phyloP scores from a whole-genome alignment of 192 early-diverging fungal genomes.

The Geosiphon pyriformis region DNA sequence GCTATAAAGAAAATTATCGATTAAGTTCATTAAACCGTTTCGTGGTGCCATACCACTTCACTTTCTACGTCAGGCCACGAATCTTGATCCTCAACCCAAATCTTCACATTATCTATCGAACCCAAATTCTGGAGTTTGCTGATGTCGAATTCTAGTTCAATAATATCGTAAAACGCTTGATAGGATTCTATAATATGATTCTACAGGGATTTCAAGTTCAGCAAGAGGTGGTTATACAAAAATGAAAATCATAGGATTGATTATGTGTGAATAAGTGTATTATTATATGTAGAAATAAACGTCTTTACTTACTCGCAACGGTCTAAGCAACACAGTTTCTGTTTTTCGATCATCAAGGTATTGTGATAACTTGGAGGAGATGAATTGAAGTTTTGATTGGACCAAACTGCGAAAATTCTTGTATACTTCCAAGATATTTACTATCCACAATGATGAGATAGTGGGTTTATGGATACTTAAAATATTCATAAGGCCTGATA shows the following conservation, averaged over 20 bases:
- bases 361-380: slow-evolving; percentile 54
- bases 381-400: slow-evolving; percentile 41
- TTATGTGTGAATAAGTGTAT: not conserved
- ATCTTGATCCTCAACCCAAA: not conserved
- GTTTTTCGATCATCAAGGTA: slow-evolving; percentile 74
- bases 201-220: too few species aligned
- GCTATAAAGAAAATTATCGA: too few species aligned
- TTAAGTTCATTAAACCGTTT: too few species aligned
- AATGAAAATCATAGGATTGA: not conserved
- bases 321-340: slow-evolving; percentile 64
- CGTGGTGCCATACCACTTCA: not conserved
- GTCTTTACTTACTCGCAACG: slow-evolving; percentile 57
- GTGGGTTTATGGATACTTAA: too few species aligned
- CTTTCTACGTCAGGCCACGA: not conserved
- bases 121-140: not conserved
- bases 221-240: slow-evolving; percentile 1
- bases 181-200: slow-evolving; percentile 47
- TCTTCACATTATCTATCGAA: not conserved
- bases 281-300: not conserved
- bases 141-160: slow-evolving; percentile 21
- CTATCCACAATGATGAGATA: slow-evolving; percentile 7
- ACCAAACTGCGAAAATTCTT: slow-evolving; percentile 53
- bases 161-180: slow-evolving; percentile 43
- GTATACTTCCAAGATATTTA: slow-evolving; percentile 31
- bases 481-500: too few species aligned